phyloP scores from a whole-genome alignment of 2,329 filamentous ascomycete species.

The Exutisphaerella laricina region DNA sequence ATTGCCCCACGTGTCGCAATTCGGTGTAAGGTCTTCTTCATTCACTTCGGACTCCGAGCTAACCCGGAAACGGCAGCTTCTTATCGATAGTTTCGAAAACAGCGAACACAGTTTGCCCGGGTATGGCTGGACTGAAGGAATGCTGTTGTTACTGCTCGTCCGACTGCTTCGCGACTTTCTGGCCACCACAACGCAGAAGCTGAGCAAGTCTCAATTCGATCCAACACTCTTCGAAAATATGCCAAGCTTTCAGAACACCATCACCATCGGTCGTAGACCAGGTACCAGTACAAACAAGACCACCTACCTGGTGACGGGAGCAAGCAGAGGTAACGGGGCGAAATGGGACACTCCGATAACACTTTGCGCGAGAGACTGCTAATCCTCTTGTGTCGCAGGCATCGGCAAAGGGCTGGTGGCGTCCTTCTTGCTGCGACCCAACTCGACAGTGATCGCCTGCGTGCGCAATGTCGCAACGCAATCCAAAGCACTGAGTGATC shows the following conservation, averaged over 20 bases:
- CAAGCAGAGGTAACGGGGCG: not conserved
- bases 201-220: too few relatives aligned
- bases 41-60: constrained; percentile 1
- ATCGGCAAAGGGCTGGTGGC: not conserved
- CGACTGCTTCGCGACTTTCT: too few relatives aligned
- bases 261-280: constrained; percentile 1
- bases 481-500: not conserved
- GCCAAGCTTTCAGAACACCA: constrained; percentile 3
- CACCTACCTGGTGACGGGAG: constrained; percentile 4
- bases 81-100: too few relatives aligned
- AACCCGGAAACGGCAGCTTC: not conserved
- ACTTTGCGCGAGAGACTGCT: too few relatives aligned
- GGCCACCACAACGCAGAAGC: too few relatives aligned
- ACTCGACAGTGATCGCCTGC: not conserved
- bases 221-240: too few relatives aligned
- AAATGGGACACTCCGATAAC: not conserved
- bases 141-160: too few relatives aligned
- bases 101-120: too few relatives aligned
- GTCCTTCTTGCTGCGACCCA: not conserved
- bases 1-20: too few relatives aligned
- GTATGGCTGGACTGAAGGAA: too few relatives aligned
- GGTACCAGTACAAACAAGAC: not conserved
- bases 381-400: not conserved
- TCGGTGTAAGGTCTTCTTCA: too few relatives aligned
- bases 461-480: constrained; percentile 2